phyloP scores from a whole-genome alignment of 352 stramenopile species.

The Plasmopara muralis region DNA sequence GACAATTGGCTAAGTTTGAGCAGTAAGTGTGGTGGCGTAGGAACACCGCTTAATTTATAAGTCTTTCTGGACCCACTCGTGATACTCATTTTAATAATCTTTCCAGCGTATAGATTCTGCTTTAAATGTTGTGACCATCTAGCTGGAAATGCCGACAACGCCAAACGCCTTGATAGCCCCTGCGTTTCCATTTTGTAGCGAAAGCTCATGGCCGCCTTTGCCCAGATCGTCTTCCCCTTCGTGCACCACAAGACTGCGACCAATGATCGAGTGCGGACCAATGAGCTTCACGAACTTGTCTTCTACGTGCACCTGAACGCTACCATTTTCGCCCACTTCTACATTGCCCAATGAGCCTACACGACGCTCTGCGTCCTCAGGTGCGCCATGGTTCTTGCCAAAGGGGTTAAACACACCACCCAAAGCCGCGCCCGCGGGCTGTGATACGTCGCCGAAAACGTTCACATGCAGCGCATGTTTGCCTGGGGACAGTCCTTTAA shows the following conservation, averaged over 20 bases:
- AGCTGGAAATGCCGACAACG: slow-evolving; percentile 89
- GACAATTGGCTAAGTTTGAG: background rate
- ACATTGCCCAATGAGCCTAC: slow-evolving; percentile 94
- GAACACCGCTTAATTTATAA: slow-evolving; percentile 7
- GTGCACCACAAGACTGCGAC: slow-evolving; percentile 92
- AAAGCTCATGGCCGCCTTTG: slow-evolving; percentile 95
- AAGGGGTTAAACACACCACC: slow-evolving; percentile 98
- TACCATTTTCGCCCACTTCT: slow-evolving; percentile 81
- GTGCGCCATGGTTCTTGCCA: slow-evolving; percentile 95
- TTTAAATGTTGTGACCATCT: slow-evolving; percentile 9
- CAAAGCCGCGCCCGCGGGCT: slow-evolving; percentile 57
- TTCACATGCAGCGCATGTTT: slow-evolving; percentile 96
- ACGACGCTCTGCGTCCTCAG: slow-evolving; percentile 93
- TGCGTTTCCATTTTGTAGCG: slow-evolving; percentile 94
- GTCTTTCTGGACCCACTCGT: too few relatives aligned
- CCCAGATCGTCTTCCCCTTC: slow-evolving; percentile 95
- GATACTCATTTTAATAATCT: too few relatives aligned
- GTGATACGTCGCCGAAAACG: slow-evolving; percentile 92
- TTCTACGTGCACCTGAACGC: slow-evolving; percentile 88
- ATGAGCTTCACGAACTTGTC: slow-evolving; percentile 97
- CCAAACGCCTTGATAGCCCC: slow-evolving; percentile 88
- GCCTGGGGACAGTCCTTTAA: slow-evolving; percentile 70
- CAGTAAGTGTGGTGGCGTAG: slow-evolving; percentile 3
- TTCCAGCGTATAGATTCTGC: too few relatives aligned
- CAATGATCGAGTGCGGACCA: slow-evolving; percentile 97